These are phyloP conservation scores for Pseudozyma sp. DNA, from an alignment of 1,284 basidiomycete species.

Conservation along the genomic window DNA sequence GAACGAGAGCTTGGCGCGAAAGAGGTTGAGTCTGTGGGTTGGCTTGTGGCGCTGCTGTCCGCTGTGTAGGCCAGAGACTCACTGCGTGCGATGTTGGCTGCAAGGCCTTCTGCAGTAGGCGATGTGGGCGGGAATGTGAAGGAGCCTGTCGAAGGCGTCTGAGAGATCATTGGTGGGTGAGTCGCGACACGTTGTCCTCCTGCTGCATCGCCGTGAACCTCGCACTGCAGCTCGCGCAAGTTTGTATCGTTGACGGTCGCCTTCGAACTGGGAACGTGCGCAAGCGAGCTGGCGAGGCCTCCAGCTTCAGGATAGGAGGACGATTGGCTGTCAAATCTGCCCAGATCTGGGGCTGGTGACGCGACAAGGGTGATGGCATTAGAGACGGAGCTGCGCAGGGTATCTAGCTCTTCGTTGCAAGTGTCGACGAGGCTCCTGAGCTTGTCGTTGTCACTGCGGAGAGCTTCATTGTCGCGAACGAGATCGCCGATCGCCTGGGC, in stretches of 20 bases:
- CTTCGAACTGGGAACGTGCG: not conserved
- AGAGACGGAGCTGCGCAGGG: conserved; percentile 37
- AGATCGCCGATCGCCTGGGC: conserved; percentile 30
- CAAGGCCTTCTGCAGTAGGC: conserved; percentile 1
- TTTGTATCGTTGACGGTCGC: not conserved
- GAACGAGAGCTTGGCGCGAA: conserved; percentile 45
- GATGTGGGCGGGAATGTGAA: conserved; percentile 26
- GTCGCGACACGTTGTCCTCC: not conserved
- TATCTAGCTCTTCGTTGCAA: conserved; percentile 56
- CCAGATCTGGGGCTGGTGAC: conserved; percentile 25
- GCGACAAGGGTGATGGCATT: conserved; percentile 32
- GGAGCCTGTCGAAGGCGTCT: conserved; percentile 20
- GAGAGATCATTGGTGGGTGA: conserved; percentile 1
- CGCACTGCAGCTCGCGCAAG: not conserved
- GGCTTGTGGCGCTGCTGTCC: conserved; percentile 41
- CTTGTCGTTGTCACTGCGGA: conserved; percentile 46
- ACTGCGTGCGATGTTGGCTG: conserved; percentile 11
- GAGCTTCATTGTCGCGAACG: conserved; percentile 51
- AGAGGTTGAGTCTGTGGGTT: conserved; percentile 31
- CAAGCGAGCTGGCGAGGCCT: not conserved
- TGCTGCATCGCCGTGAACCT: not conserved
- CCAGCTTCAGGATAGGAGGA: conserved; percentile 6
- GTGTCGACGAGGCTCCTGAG: conserved; percentile 49
- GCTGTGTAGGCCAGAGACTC: conserved; percentile 36
- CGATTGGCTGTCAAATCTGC: conserved; percentile 12